Base-by-base conservation (phyloP, 2,329 filamentous ascomycete species). In the Aureobasidium sp. region DNA sequence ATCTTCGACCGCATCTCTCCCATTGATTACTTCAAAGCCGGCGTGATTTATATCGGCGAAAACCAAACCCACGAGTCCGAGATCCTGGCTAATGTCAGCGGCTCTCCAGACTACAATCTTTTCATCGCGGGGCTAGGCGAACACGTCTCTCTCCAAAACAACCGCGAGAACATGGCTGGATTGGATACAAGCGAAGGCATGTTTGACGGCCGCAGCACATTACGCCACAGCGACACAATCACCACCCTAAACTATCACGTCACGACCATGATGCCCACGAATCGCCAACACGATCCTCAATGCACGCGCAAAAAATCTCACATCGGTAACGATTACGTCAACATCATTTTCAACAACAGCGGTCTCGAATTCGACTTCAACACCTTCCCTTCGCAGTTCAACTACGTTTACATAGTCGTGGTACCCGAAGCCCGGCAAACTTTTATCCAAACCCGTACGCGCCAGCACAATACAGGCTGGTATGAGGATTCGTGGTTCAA, bases 331-430 rank as follows among this genome's bases (percentile, higher is more conserved):
- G 93, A 97, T 68, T 95, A 88, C 67, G 93, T 98, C 65, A 97
- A 95, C 66, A 95, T 98, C 61, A 85, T 98, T 55, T 98, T 94
- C 77, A 98, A 98, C 67, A 89, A 95, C 63, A 96, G 90, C 2
- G 91, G 93, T n/a, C 69, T 84, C 42, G 85, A 87, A 0, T 97
- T 95, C 72, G 79, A 80, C 51, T 95, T 95, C 66, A 82, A 95
- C 66, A 95, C 88, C 0, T 95, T 98, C 62, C 89, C 89, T 0
- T 94, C 90, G 0, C 86, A 91, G 54, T 95, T 98, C 75, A 97
- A 96, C 66, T 95, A 88, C 64, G 90, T 98, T 65, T 90, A 96
- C 66, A 97, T 98, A 62, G 86, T 97, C 61, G 91, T 98, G 64
- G 88, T 88, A 2, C 93, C 93, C 0, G 87, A 90, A 57, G 90